Conservation (phyloP, 768 basidiomycete species). For the Mycena galopus region DNA sequence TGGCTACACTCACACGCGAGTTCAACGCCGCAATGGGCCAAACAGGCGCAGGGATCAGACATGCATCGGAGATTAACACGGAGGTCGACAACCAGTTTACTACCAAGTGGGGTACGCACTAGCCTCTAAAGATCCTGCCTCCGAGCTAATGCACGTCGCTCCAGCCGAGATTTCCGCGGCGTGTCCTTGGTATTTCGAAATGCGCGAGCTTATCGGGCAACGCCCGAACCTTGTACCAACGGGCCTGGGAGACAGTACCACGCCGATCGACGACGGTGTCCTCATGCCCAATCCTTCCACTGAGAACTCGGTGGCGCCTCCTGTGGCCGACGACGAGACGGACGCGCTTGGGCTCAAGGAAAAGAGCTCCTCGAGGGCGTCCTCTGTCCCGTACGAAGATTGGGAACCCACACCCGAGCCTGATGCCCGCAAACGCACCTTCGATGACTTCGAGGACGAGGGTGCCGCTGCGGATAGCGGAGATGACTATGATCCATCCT, state of each 20-base stretch:
- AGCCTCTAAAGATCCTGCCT: not conserved
- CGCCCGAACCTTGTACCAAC: constrained; percentile 11
- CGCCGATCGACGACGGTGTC: not conserved
- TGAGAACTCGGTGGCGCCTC: not conserved
- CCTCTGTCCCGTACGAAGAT: not conserved
- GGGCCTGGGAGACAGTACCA: constrained; percentile 1
- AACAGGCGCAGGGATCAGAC: not conserved
- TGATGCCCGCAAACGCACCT: not conserved
- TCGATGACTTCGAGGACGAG: not conserved
- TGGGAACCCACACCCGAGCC: not conserved
- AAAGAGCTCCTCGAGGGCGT: no score
- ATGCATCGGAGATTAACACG: not conserved
- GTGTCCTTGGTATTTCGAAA: constrained; percentile 23
- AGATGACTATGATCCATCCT: not conserved
- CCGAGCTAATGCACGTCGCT: no score
- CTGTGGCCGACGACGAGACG: not conserved
- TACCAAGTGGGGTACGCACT: not conserved
- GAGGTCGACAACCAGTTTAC: not conserved
- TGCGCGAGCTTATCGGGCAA: constrained; percentile 18
- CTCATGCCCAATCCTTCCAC: not conserved
- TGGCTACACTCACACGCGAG: not conserved
- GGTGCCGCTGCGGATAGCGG: not conserved
- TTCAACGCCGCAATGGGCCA: not conserved
- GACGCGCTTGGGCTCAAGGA: no score
- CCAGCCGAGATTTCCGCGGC: not conserved